Base-by-base conservation (phyloP, 1,139 yeast genomes). In the Geotrichum fermentans region DNA sequence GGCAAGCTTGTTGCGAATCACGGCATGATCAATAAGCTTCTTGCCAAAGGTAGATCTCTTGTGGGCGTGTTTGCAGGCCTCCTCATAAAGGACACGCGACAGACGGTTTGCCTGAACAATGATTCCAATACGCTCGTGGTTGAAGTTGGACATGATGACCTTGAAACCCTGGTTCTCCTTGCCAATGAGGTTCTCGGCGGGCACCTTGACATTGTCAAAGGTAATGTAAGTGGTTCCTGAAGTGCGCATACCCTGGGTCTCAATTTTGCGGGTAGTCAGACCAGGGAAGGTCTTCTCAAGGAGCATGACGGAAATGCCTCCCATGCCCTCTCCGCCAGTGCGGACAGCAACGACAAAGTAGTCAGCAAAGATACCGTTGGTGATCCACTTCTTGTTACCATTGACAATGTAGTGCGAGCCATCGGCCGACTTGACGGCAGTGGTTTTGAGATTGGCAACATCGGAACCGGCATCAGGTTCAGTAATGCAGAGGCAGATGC, bases 381-480 rank as follows among this genome's bases (percentile, higher is more conserved):
- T 71, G 62, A 71, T 71, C 74, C 74, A 71, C 61, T 71, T 71
- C 65, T 71, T 71, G 56, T 60, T 64, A 44, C 75, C 75, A 50
- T 70, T 71, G 54, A 71, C 74, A 52, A 71, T 67, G 58, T 61
- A 71, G 58, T 61, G 62, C 64, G 68, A 67, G 43, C 73, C 73
- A 50, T 71, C 73, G 16, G 63, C 63, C 32, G 70, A 61, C 61
- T 58, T 57, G 43, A 57, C 63, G 43, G 74, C 74, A 10, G 68
- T 58, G 40, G 74, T 67, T 32, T 65, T 64, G 50, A 71, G 56
- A 54, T 69, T 68, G 40, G 74, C 74, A 7, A 71, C 74, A 55
- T 71, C 74, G 24, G 73, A 68, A 11, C 74, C 74, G 14, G 73
- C 74, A 40, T 66, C 66, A 11, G 74, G 74, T 56, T 70, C 74